Base-by-base conservation (phyloP, 2,329 filamentous ascomycete species). In the Phaeoacremonium minimum region DNA sequence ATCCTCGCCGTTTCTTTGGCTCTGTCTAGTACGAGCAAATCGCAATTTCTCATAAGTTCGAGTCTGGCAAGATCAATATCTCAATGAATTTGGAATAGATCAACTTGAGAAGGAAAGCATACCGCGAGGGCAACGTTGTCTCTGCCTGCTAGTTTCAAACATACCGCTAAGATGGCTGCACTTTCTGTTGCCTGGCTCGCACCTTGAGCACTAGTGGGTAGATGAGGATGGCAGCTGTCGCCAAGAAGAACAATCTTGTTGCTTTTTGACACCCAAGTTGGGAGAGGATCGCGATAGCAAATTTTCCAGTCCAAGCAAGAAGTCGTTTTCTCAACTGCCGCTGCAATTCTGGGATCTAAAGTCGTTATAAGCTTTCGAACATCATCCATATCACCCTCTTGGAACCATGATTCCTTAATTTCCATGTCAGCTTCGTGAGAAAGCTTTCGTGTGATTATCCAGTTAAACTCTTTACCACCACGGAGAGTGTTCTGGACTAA, bases 131-230 rank as follows among this genome's bases (percentile, higher is more conserved):
- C 49, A 17, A 68, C 49, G 20, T 60, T 57, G 4, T 55, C 55
- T 39, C 64, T 65, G 12, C 61, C 61, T 11, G 60, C 61, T n/a
- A 67, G 43, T 36, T 62, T 58, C 33, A 72, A 47, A 42, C 66
- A 69, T 4, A 65, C 52, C 1, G 66, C 67, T 28, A 73, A 42
- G 18, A 66, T 65, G 4, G 57, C 66, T 1, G 60, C 69, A 46
- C 73, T 74, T 53, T 76, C 73, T 15, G 71, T 66, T 1, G 73
- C 71, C 49, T 76, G 71, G 29, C 67, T 69, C 1, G 71, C 70
- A 2, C 72, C 72, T 42, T 75, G 71, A 0, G 70, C 69, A 37
- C 65, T 69, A 0, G 71, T 75, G 0, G 72, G 73, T 6, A 77
- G 48, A 47, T 75, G 73, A 0, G 72, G 64, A 46, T 77, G 73